Conservation (phyloP, 139 green algal species). For the Dunaliella primolecta region DNA sequence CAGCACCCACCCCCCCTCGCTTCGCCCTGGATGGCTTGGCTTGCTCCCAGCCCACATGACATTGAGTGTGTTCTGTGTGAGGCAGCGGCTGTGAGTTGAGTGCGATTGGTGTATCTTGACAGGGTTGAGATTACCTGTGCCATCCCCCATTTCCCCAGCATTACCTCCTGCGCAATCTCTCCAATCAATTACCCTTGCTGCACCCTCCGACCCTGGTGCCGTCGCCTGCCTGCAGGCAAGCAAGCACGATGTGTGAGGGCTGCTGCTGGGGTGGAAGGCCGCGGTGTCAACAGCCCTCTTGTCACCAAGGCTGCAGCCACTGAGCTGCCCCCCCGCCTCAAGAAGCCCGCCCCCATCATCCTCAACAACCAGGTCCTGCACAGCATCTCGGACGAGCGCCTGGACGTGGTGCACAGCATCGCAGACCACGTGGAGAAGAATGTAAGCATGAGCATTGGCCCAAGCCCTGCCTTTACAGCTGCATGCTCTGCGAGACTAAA, state of each 20-base stretch:
- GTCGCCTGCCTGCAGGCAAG: not conserved
- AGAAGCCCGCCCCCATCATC: conserved; percentile 54
- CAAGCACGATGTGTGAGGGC: not conserved
- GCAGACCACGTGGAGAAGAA: conserved; percentile 56
- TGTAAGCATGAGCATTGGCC: conserved; percentile 23
- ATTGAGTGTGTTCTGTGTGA: no score
- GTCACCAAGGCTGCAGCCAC: not conserved
- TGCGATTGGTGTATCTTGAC: no score
- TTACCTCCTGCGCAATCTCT: no score
- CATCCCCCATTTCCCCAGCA: no score
- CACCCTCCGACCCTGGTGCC: not conserved
- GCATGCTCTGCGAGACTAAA: no score
- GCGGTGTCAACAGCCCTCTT: not conserved
- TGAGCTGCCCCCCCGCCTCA: not conserved
- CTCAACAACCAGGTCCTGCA: conserved; percentile 72
- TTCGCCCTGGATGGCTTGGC: no score
- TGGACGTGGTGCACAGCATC: conserved; percentile 66
- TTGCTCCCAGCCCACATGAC: no score
- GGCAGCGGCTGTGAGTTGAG: no score
- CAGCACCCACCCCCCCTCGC: no score
- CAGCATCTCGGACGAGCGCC: conserved; percentile 59
- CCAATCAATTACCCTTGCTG: no score
- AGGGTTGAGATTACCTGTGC: no score
- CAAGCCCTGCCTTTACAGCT: not conserved
- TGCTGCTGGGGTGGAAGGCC: not conserved